Evolutionary conservation across 495 filamentous ascomycete species (phyloP), one percentile per base, ranked within the genome.

Genomic region (Pyronema domesticum): DNA sequence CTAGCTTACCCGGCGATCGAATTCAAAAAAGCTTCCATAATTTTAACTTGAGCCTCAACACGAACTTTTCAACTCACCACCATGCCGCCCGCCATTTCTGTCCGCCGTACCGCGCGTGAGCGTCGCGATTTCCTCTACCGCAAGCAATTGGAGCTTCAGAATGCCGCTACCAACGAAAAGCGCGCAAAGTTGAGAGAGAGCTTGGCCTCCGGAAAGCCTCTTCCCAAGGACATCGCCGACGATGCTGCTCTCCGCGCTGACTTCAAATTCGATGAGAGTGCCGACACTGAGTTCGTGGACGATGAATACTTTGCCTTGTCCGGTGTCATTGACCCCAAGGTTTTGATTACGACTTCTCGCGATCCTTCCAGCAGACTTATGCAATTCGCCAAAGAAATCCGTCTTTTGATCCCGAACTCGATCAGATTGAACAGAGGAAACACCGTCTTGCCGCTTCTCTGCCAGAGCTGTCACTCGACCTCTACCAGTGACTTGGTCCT

Each of bases 91-190:
- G 23, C 23, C 23, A 30, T 30, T 30, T 30, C 23, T 30, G 23
- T 30, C 23, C 23, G 23, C 23, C 23, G 23, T 30, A 30, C 5
- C 23, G 23, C 23, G 23, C 23, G 23, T 30, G 23, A 30, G 23
- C 23, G 91, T 60, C 77, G 89, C 45, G 91, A 99, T 64, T 99
- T 95, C 69, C 83, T 99, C 63, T 94, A 95, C 68, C 83, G 91
- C 43, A 72, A 64, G 49, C 73, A 72, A 1, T 57, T 60, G 53
- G 57, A 85, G 15, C 81, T 99, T 46, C 83, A 83, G 56, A 83
- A 94, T 72, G 91, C 91, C 55, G 89, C 94, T 61, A 87, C 93
- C 45, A 80, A 83, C 51, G 84, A 93, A 69, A 94, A 94, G 68
- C 76, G 91, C 62, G 78, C 86, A 30, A 83, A 89, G 67, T 71